These are phyloP conservation scores for Eimeria praecox DNA, from an alignment of 169 alveolate genomes.

Conservation along the genomic window DNA sequence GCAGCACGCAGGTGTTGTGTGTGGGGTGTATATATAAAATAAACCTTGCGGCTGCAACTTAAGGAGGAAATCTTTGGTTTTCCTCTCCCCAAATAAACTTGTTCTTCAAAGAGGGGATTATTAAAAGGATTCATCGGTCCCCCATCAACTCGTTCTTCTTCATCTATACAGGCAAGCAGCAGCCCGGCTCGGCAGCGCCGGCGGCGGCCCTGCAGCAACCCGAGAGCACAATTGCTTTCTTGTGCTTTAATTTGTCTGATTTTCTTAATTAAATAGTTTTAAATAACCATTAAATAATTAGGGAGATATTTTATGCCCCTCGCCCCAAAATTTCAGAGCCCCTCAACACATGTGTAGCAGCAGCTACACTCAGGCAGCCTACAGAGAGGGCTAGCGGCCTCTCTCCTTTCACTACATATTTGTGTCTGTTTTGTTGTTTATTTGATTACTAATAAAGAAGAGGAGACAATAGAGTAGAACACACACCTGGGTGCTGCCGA, in stretches of 20 bases:
- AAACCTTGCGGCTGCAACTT: background rate
- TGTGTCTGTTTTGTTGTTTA: background rate
- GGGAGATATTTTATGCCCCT: background rate
- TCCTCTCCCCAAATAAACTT: background rate
- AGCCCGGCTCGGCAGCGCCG: conserved; percentile 13
- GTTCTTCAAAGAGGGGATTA: background rate
- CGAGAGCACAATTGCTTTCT: background rate
- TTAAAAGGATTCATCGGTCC: background rate
- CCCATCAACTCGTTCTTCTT: background rate
- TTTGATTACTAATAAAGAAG: background rate
- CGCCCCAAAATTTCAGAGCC: background rate
- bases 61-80: background rate
- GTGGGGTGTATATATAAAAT: background rate
- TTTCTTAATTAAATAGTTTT: background rate
- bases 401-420: background rate
- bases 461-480: background rate
- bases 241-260: background rate
- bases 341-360: background rate
- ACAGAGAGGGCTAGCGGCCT: background rate
- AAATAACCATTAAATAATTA: background rate
- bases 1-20: background rate
- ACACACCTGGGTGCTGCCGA: background rate
- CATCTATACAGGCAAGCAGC: background rate
- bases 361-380: background rate
- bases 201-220: background rate